Base-by-base conservation (phyloP, 257 asterid species). In the Oldenlandia corymbosa region DNA sequence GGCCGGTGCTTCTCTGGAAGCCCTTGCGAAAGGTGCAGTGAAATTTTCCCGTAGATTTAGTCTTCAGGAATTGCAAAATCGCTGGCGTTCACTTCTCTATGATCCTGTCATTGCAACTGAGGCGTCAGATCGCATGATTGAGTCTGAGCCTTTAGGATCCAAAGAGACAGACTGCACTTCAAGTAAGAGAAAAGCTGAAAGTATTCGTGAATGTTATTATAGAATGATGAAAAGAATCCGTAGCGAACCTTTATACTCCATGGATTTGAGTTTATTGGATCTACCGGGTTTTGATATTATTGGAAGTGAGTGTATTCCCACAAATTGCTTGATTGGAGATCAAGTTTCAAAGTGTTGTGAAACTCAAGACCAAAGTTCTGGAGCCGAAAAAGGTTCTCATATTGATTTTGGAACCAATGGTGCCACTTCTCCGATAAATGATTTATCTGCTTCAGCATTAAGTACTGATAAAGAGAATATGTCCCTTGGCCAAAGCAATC, bases 1-100 rank as follows among this genome's bases (percentile, higher is more conserved):
- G 98, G 87, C 85, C 34, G 98, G 98, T 63, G 94, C 96, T 55
- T 84, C 96, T 31, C 73, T 91, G 76, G 95, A 88, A 70, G 82
- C 87, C 72, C 94, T 91, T 60, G 91, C 98, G 18, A 86, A 79
- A 84, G 95, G 96, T 9, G 90, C 90, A 8, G 90, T 86, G 68
- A 81, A 80, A 67, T 91, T 91, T 76, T 88, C 98, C 55, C 83
- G 76, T 27, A 73, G 77, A 60, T 88, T 73, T 74, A 81, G 85
- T 3, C 34, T 83, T 55, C 79, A 83, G 65, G 94, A 88, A 73
- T 73, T 91, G 65, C 80, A 76, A 49, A 79, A 83, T 61, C 95
- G 88, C 57, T 91, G 98, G 96, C 56, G n/a, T 68, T 76, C 96
- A 66, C 91, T 88, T 52, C 94, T 86, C 58, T 91, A 91, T 67